Evolutionary conservation across 2,329 filamentous ascomycete genomes (phyloP).

Genomic region (Juglanconis oblonga): DNA sequence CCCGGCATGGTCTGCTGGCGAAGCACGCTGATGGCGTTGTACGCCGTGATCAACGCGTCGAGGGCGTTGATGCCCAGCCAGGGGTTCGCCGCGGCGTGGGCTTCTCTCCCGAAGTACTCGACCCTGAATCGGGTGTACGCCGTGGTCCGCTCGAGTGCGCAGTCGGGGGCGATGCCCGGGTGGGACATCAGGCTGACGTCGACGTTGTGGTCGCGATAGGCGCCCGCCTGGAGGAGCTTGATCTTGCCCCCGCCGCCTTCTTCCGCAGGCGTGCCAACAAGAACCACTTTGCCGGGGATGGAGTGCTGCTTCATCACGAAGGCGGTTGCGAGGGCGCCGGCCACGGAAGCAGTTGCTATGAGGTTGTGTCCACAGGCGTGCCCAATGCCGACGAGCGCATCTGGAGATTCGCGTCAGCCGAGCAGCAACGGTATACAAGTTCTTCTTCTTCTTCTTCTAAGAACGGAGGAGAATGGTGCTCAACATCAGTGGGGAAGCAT

Average conservation of each 20-base stretch:
- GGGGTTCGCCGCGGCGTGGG: conserved; percentile 55
- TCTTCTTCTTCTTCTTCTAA: rapidly evolving
- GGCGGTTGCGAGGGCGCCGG: conserved; percentile 45
- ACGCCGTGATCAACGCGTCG: conserved; percentile 51
- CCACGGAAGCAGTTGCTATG: conserved; percentile 47
- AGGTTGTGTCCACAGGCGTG: conserved; percentile 56
- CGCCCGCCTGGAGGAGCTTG: conserved; percentile 40
- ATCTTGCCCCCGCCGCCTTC: conserved; percentile 41
- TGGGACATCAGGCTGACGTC: conserved; percentile 41
- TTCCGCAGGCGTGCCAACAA: conserved; percentile 51
- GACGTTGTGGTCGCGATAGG: conserved; percentile 37
- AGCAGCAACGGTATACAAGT: background rate
- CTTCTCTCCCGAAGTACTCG: conserved; percentile 51
- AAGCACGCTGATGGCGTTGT: conserved; percentile 47
- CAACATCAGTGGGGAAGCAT: too few relatives aligned
- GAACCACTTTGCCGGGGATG: conserved; percentile 41
- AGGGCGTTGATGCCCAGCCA: conserved; percentile 60
- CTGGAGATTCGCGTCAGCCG: conserved; percentile 23
- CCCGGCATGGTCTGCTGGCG: conserved; percentile 55
- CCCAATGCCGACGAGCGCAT: conserved; percentile 48
- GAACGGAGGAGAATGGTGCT: too few relatives aligned
- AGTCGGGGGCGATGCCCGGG: conserved; percentile 39
- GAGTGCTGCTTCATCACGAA: conserved; percentile 37
- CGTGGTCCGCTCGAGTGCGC: conserved; percentile 48
- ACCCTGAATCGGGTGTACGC: conserved; percentile 48